phyloP scores from a whole-genome alignment of 306 rosid genomes.

The Crotalaria pallida region DNA sequence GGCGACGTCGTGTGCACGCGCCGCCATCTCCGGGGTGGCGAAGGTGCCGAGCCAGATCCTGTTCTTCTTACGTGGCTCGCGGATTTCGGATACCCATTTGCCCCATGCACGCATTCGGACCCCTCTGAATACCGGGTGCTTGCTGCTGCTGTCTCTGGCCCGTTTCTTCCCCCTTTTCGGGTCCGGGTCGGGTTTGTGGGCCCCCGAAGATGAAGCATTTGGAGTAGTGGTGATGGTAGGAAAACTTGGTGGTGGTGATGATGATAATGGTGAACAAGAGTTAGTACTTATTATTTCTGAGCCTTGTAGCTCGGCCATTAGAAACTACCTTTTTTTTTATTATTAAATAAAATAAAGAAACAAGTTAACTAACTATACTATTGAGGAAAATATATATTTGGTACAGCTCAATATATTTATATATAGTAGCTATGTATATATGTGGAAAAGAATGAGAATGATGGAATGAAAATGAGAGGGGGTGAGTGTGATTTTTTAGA shows the following conservation, averaged over 20 bases:
- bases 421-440: not conserved
- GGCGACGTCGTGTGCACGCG: conserved; percentile 97
- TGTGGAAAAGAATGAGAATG: not conserved
- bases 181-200: conserved; percentile 14
- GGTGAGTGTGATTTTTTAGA: not conserved
- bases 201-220: not conserved
- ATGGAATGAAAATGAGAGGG: conserved; percentile 7
- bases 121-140: conserved; percentile 86
- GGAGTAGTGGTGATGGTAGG: not conserved
- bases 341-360: no score
- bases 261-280: conserved; percentile 27
- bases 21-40: conserved; percentile 94
- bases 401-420: no score
- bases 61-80: conserved; percentile 89
- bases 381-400: not conserved
- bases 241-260: not conserved
- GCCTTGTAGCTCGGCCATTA: conserved; percentile 42
- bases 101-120: conserved; percentile 98
- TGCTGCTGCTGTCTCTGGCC: conserved; percentile 35
- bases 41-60: conserved; percentile 99
- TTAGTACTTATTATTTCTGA: conserved; percentile 26
- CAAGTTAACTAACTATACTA: no score
- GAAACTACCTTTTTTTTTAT: no score
- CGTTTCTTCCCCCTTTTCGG: conserved; percentile 46
- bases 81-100: conserved; percentile 98